Conservation (phyloP, 139 green algal genomes). For the Chlamydomonas eustigma region DNA sequence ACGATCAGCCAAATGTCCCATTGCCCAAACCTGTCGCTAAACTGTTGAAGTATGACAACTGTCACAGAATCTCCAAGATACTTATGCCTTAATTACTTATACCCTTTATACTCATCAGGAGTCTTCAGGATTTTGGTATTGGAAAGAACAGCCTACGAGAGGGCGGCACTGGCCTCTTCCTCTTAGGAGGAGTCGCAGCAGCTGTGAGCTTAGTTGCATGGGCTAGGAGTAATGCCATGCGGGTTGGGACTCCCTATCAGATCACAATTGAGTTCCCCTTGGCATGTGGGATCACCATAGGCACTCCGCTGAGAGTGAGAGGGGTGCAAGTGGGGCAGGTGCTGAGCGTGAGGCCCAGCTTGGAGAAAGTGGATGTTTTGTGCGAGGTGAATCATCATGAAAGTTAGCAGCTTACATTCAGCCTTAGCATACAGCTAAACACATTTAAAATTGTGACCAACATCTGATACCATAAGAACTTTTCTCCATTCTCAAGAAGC, state of each 20-base stretch:
- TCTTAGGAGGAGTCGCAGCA: slow-evolving; percentile 57
- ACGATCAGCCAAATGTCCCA: too few relatives aligned
- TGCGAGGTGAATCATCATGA: slow-evolving; percentile 10
- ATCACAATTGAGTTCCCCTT: slow-evolving; percentile 85
- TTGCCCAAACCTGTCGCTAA: too few relatives aligned
- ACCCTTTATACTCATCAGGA: too few relatives aligned
- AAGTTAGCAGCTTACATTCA: neutral
- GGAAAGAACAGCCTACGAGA: slow-evolving; percentile 69
- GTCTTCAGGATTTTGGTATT: slow-evolving; percentile 81
- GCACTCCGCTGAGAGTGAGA: slow-evolving; percentile 83
- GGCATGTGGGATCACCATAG: slow-evolving; percentile 92
- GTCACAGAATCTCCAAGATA: too few relatives aligned
- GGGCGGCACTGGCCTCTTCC: slow-evolving; percentile 79
- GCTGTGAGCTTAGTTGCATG: slow-evolving; percentile 36
- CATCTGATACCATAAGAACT: too few relatives aligned
- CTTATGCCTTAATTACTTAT: too few relatives aligned
- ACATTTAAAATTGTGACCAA: too few relatives aligned
- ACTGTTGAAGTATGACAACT: too few relatives aligned
- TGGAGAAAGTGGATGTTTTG: slow-evolving; percentile 86
- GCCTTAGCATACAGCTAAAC: too few relatives aligned
- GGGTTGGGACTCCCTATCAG: slow-evolving; percentile 54
- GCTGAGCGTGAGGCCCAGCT: slow-evolving; percentile 77
- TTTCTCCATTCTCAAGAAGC: too few relatives aligned
- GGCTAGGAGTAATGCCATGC: slow-evolving; percentile 31
- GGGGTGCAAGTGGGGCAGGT: slow-evolving; percentile 83